Evolutionary conservation across 306 rosid genomes (phyloP).

Genomic region (Trichosanthes cucumerina): DNA sequence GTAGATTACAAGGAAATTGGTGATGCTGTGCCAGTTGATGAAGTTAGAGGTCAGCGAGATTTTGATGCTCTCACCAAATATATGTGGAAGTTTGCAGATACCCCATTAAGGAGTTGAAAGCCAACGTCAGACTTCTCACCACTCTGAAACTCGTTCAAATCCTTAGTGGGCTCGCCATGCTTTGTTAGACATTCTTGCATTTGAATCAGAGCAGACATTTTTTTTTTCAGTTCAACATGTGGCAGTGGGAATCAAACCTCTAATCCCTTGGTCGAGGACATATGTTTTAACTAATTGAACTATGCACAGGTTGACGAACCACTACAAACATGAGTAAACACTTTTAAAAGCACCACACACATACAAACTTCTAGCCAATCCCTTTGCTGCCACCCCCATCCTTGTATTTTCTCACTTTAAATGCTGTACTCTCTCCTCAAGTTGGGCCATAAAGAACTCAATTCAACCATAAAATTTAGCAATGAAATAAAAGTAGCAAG

Average conservation of each 20-base stretch:
- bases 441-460: no score
- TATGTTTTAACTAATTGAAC: no score
- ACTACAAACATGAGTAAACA: no score
- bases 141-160: not conserved
- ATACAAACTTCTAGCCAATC: no score
- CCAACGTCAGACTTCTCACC: not conserved
- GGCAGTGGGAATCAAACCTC: not conserved
- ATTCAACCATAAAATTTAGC: no score
- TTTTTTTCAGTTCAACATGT: not conserved
- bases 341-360: no score
- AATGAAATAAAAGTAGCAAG: no score
- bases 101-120: conserved; percentile 28
- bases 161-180: not conserved
- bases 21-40: conserved; percentile 44
- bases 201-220: not conserved
- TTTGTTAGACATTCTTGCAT: not conserved
- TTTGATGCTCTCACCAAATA: conserved; percentile 14
- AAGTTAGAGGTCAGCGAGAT: conserved; percentile 40
- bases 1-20: conserved; percentile 43
- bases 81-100: conserved; percentile 42
- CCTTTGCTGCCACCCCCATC: no score
- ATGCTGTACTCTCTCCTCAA: no score
- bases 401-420: no score
- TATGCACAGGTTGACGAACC: no score
- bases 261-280: not conserved